Percentiles rank a stretch among this genome's conserved stretches.
phyloP scores from a whole-genome alignment of 2,329 filamentous ascomycete species.

The Epichloe aotearoae region DNA sequence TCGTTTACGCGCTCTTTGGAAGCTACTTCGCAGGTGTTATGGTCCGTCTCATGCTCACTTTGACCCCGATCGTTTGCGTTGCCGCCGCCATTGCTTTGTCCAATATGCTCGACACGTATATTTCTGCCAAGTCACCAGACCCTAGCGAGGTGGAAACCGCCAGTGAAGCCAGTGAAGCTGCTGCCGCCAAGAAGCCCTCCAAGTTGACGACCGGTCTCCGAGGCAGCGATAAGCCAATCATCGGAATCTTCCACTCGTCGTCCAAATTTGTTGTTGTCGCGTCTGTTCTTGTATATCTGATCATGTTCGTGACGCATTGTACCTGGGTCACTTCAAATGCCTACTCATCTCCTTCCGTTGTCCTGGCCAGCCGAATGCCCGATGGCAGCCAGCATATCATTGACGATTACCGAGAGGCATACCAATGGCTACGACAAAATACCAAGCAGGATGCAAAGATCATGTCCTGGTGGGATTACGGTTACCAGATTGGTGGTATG shows the following conservation, averaged over 20 bases:
- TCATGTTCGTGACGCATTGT: slow-evolving; percentile 93
- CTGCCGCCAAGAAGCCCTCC: slow-evolving; percentile 41
- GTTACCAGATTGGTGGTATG: slow-evolving; percentile 99
- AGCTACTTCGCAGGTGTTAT: slow-evolving; percentile 99
- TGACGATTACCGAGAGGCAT: slow-evolving; percentile 97
- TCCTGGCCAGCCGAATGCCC: slow-evolving; percentile 79
- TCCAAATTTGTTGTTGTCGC: slow-evolving; percentile 70
- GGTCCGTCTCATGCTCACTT: slow-evolving; percentile 95
- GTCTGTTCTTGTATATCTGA: slow-evolving; percentile 62
- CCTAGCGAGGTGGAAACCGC: slow-evolving; percentile 31
- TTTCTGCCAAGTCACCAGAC: slow-evolving; percentile 51
- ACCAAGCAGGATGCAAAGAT: slow-evolving; percentile 91
- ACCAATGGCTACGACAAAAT: slow-evolving; percentile 98
- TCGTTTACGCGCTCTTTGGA: slow-evolving; percentile 91
- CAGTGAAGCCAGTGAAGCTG: slow-evolving; percentile 35
- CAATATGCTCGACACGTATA: slow-evolving; percentile 75
- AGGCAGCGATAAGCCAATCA: slow-evolving; percentile 55
- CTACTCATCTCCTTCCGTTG: slow-evolving; percentile 95
- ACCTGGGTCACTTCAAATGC: slow-evolving; percentile 99
- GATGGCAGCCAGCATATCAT: slow-evolving; percentile 98
- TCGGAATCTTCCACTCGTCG: slow-evolving; percentile 71
- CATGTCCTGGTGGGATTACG: slow-evolving; percentile 99
- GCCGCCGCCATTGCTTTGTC: slow-evolving; percentile 82
- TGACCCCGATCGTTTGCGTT: slow-evolving; percentile 93
- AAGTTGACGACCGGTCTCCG: slow-evolving; percentile 43